Base-by-base conservation (phyloP, 2,329 filamentous ascomycete genomes). In the Lecanosticta acicola region DNA sequence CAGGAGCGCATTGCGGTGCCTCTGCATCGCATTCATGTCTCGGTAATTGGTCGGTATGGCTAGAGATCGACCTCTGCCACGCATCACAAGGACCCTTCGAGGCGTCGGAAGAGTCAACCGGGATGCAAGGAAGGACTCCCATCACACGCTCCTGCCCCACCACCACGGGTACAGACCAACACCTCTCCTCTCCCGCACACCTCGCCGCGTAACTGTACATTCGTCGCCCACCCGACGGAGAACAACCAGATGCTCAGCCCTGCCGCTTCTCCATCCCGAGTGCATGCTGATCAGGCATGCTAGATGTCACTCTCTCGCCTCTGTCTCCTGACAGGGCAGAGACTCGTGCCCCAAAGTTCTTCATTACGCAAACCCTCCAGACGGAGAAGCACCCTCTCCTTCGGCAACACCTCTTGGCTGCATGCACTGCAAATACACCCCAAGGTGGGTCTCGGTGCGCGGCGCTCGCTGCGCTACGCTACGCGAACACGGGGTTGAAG, bases 71-170 rank as follows among this genome's bases (percentile, higher is more conserved):
- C 37, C 20, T 11, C 35, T 3, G 14, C 19, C 18, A 24, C 19
- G 14, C 37, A 39, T 8, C 17, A 21, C 19, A 8, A 8, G 14
- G n/a, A n/a, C n/a, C n/a, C n/a, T n/a, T n/a, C n/a, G n/a, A n/a
- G n/a, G n/a, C n/a, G n/a, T n/a, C n/a, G n/a, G n/a, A n/a, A n/a
- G n/a, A n/a, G 18, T 24, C 37, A 16, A 39, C 37, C 18, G 37
- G 18, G 20, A 24, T n/a, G 14, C n/a, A 38, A 14, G 19, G 20
- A 14, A 19, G 3, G 18, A 14, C 18, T 42, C 43, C 34, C 36
- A 18, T 45, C 43, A 45, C 43, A 45, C 17, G 17, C 29, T 9
- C 20, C n/a, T n/a, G 39, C 18, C 43, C 36, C 39, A 45, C 40
- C 43, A 45, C 35, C 26, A 17, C 14, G 3, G 3, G n/a, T 3